These are phyloP conservation scores for Penicillium tannophilum DNA, from an alignment of 495 filamentous ascomycete genomes.

Conservation along the genomic window DNA sequence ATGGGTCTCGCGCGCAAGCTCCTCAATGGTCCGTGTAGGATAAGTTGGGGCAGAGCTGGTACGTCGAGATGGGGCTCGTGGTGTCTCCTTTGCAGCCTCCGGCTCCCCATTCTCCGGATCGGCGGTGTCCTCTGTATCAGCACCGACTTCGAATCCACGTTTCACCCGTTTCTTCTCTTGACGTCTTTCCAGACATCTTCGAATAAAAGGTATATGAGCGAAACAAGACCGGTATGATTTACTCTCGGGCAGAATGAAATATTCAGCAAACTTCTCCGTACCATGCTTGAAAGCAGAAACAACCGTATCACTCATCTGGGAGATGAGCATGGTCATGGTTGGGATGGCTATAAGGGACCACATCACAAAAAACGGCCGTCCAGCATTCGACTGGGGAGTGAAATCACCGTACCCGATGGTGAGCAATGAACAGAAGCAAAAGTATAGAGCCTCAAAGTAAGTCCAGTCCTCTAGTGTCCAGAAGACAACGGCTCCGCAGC, in stretches of 20 bases:
- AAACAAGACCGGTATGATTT: constrained; percentile 50
- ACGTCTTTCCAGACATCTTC: constrained; percentile 36
- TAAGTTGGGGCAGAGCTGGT: constrained; percentile 7
- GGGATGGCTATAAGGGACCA: constrained; percentile 72
- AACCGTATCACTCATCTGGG: constrained; percentile 64
- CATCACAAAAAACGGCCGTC: constrained; percentile 84
- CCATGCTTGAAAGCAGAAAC: constrained; percentile 58
- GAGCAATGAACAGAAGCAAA: constrained; percentile 76
- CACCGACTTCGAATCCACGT: constrained; percentile 49
- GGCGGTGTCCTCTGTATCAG: constrained; percentile 8
- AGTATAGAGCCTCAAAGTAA: constrained; percentile 83
- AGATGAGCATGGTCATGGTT: constrained; percentile 68
- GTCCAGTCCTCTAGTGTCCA: constrained; percentile 53
- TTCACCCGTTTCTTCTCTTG: constrained; percentile 47
- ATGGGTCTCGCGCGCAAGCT: constrained; percentile 41
- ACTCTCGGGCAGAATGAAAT: constrained; percentile 57
- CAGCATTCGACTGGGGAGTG: constrained; percentile 70
- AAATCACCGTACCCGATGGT: constrained; percentile 93
- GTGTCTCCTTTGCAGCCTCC: constrained; percentile 3
- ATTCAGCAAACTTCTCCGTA: constrained; percentile 57
- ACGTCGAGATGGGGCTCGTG: not conserved
- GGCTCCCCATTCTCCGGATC: not conserved
- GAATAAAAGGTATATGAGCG: constrained; percentile 42
- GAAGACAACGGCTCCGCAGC: constrained; percentile 81
- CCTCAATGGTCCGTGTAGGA: constrained; percentile 42